phyloP scores from a whole-genome alignment of 2,329 filamentous ascomycete species.

The Exophiala mesophila region DNA sequence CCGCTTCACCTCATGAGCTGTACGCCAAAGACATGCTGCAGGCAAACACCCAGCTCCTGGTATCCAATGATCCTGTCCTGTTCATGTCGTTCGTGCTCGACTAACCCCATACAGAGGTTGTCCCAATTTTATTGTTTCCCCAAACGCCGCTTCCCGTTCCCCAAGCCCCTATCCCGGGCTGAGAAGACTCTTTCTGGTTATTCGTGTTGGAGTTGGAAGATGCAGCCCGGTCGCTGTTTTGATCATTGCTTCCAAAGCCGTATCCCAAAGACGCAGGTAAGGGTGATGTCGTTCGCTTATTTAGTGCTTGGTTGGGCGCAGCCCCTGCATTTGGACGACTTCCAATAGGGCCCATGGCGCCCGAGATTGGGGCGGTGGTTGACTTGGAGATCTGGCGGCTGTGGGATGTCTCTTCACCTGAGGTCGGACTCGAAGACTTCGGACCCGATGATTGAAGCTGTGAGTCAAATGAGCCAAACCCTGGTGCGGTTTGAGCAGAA shows the following conservation, averaged over 20 bases:
- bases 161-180: slow-evolving; percentile 59
- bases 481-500: slow-evolving; percentile 41
- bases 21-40: slow-evolving; percentile 23
- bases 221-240: slow-evolving; percentile 50
- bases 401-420: slow-evolving; percentile 66
- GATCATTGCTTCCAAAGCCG: slow-evolving; percentile 35
- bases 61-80: slow-evolving; percentile 20
- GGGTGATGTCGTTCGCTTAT: slow-evolving; percentile 83
- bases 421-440: slow-evolving; percentile 81
- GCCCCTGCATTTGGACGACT: slow-evolving; percentile 67
- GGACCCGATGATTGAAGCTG: slow-evolving; percentile 63
- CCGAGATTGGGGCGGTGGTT: slow-evolving; percentile 50
- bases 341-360: slow-evolving; percentile 83
- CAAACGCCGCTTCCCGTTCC: slow-evolving; percentile 75
- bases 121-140: slow-evolving; percentile 76
- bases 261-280: slow-evolving; percentile 82
- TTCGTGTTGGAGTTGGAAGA: slow-evolving; percentile 56
- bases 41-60: slow-evolving; percentile 19
- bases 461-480: slow-evolving; percentile 58
- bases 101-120: slow-evolving; percentile 92
- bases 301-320: slow-evolving; percentile 55
- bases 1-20: slow-evolving; percentile 15
- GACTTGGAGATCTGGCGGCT: slow-evolving; percentile 56
- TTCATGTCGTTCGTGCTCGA: slow-evolving; percentile 20
- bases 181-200: slow-evolving; percentile 44